Conservation (phyloP, 2,329 filamentous ascomycete species). For the Hypoxylon sp. region DNA sequence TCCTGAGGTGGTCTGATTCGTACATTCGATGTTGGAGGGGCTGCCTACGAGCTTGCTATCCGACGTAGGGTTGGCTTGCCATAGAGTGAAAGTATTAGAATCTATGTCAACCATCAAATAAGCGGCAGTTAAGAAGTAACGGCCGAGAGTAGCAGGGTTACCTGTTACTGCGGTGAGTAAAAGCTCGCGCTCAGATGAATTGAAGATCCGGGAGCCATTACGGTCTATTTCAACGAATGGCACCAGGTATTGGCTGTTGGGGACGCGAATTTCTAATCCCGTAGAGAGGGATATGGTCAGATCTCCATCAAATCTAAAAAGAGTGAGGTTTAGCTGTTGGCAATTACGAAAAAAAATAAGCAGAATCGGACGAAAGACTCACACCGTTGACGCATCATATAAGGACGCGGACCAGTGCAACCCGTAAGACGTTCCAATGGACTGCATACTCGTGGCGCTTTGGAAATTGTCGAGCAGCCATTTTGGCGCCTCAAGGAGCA, state of each 20-base stretch:
- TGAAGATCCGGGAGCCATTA: conserved; percentile 48
- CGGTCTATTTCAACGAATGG: conserved; percentile 51
- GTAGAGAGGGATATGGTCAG: conserved; percentile 51
- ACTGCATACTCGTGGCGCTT: conserved; percentile 30
- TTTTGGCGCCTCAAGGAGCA: conserved; percentile 51
- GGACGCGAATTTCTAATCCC: conserved; percentile 51
- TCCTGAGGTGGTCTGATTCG: conserved; percentile 1
- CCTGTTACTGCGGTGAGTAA: conserved; percentile 46
- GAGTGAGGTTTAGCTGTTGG: neutral
- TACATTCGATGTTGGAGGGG: neutral
- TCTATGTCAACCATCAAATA: conserved; percentile 58
- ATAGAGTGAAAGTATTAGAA: conserved; percentile 54
- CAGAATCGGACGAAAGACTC: neutral
- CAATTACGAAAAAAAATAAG: neutral
- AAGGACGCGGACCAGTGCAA: conserved; percentile 41
- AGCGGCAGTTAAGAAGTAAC: conserved; percentile 56
- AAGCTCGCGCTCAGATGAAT: conserved; percentile 45
- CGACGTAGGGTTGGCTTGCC: conserved; percentile 53
- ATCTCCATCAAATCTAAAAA: conserved; percentile 50
- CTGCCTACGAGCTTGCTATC: conserved; percentile 22
- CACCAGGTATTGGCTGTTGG: conserved; percentile 53
- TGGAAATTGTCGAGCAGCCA: conserved; percentile 46
- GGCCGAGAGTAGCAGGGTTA: conserved; percentile 50
- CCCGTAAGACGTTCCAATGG: conserved; percentile 29
- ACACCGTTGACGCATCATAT: conserved; percentile 16